Evolutionary conservation across 78 protist genomes (phyloP).

Genomic region (Dictyostelium firmibasis): DNA sequence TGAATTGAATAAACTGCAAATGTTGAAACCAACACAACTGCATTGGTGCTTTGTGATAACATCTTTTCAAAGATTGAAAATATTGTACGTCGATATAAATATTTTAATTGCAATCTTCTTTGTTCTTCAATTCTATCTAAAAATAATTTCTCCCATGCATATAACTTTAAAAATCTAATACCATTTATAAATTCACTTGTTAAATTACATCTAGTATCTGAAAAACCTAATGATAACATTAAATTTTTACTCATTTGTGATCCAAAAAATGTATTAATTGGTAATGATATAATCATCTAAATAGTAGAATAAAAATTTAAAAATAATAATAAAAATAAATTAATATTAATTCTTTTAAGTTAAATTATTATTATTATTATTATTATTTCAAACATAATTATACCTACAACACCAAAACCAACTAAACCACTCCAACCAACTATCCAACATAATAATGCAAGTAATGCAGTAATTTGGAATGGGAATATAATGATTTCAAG

Average conservation of each 20-base stretch:
- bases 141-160: conserved; percentile 62
- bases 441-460: conserved; percentile 10
- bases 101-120: neutral
- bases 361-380: neutral
- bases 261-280: neutral
- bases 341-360: neutral
- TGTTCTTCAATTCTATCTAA: neutral
- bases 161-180: conserved; percentile 27
- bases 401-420: conserved; percentile 23
- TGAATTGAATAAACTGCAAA: neutral
- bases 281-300: conserved; percentile 1
- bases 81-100: neutral
- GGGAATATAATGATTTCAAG: neutral
- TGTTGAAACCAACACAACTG: conserved; percentile 30
- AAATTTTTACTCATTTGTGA: neutral
- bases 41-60: conserved; percentile 1
- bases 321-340: neutral
- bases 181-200: conserved; percentile 31
- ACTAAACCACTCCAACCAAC: conserved; percentile 48
- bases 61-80: neutral
- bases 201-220: conserved; percentile 6
- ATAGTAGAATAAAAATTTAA: too few relatives aligned
- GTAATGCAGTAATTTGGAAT: conserved; percentile 18
- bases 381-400: neutral
- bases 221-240: neutral